Base-by-base conservation (phyloP, 2,329 filamentous ascomycete genomes). In the Sporothrix brasiliensis region DNA sequence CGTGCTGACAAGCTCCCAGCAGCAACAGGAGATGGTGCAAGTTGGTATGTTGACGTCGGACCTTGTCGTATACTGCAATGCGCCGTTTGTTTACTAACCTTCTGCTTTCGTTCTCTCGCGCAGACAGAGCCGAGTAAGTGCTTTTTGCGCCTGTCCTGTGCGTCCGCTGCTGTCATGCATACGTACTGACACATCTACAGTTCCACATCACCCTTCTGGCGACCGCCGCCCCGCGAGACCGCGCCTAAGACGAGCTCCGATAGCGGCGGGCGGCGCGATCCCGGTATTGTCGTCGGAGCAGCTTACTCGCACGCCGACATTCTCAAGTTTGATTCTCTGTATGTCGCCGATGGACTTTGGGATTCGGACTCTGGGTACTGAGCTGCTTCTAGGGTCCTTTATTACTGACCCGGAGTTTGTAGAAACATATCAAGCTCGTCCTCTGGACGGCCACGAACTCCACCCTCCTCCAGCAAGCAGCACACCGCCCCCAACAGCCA, bases 261-360 rank as follows among this genome's bases (percentile, higher is more conserved):
- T 27, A 72, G 61, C 47, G 44, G 24, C 58, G 53, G 68, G 41
- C 65, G 69, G 67, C 68, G 87, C 78, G 89, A 91, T 75, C 82
- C 89, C 67, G 88, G 84, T 76, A 87, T 94, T 73, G 92, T 99
- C 49, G 91, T 98, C 72, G 95, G 95, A 75, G 95, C 95, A 70
- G 91, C 94, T 60, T 99, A 99, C 79, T 98, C 95, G 16, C 95
- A 99, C 80, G 92, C 94, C 39, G 94, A 98, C 81, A 92, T 97
- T 78, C 85, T 97, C 76, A 97, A 94, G 80, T 91, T 94, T 77
- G 92, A 93, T 77, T 88, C 89, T 39, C 76, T 94, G 92, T 95
- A 86, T 74, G 87, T 80, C 44, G n/a, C 3, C 3, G 11, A 5
- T 6, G 21, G 2, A 24, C n/a, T 54, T 50, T n/a, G 49, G 30